phyloP scores from a whole-genome alignment of 352 stramenopile species.

The Phytophthora crassamura region DNA sequence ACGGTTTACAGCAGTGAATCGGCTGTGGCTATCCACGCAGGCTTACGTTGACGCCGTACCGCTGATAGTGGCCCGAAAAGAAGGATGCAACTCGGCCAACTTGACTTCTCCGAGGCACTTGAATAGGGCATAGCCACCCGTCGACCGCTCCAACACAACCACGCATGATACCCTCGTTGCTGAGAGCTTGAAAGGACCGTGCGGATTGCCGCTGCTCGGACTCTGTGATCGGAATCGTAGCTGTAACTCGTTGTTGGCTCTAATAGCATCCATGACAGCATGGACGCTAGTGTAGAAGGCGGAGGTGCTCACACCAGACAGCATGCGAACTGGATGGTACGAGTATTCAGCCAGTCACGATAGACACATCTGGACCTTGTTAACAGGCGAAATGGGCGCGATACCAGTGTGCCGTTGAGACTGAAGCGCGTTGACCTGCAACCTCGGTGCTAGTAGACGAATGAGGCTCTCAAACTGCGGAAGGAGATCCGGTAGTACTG shows the following conservation, averaged over 20 bases:
- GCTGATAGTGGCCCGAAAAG: conserved; percentile 8
- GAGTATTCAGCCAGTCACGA: conserved; percentile 11
- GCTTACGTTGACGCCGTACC: not conserved
- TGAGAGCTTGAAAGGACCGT: not conserved
- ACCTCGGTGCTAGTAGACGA: conserved; percentile 4
- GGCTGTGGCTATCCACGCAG: not conserved
- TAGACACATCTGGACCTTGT: conserved; percentile 20
- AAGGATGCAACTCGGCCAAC: conserved; percentile 4
- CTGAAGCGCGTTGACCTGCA: not conserved
- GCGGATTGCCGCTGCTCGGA: not conserved
- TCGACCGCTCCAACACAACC: conserved; percentile 11
- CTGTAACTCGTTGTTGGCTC: not conserved
- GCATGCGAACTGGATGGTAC: not conserved
- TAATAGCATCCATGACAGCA: conserved; percentile 3
- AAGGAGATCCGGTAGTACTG: too few species aligned
- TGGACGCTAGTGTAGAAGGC: conserved; percentile 14
- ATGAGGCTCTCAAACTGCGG: conserved; percentile 1
- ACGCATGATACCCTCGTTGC: not conserved
- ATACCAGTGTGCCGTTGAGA: not conserved
- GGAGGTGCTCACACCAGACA: not conserved
- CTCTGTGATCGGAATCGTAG: not conserved
- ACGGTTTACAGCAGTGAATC: too few species aligned
- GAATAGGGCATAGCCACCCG: conserved; percentile 9
- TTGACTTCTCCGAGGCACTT: not conserved
- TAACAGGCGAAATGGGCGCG: not conserved